Evolutionary conservation across 495 filamentous ascomycete genomes (phyloP).

Genomic region (Lophiotrema nucula): DNA sequence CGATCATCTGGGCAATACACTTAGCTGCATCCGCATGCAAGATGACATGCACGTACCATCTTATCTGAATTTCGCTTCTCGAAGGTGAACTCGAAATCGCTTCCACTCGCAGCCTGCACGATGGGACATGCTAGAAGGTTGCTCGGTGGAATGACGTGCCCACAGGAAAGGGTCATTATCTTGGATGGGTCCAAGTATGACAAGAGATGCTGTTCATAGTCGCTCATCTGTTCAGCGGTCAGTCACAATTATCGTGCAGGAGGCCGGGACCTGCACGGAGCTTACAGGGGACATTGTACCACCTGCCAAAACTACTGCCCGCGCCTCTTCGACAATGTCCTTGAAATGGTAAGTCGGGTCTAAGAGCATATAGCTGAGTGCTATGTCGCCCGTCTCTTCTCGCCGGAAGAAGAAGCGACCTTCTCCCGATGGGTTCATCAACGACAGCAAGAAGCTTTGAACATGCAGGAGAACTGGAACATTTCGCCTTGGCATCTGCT

Average conservation of each 20-base stretch:
- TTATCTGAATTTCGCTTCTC: slow-evolving; percentile 62
- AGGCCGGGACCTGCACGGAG: not conserved
- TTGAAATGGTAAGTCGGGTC: slow-evolving; percentile 91
- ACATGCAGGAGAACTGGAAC: slow-evolving; percentile 80
- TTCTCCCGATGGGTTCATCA: slow-evolving; percentile 87
- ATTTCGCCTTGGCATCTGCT: slow-evolving; percentile 37
- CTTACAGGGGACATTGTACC: slow-evolving; percentile 91
- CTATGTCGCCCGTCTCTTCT: slow-evolving; percentile 50
- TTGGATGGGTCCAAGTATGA: slow-evolving; percentile 64
- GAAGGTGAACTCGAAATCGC: slow-evolving; percentile 83
- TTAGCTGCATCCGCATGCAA: not conserved
- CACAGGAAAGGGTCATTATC: slow-evolving; percentile 82
- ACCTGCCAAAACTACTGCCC: slow-evolving; percentile 87
- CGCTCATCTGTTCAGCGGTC: slow-evolving; percentile 61
- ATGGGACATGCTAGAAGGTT: slow-evolving; percentile 77
- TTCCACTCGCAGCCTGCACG: slow-evolving; percentile 51
- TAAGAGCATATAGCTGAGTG: slow-evolving; percentile 84
- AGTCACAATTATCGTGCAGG: no score
- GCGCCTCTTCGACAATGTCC: slow-evolving; percentile 79
- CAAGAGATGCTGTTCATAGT: slow-evolving; percentile 83
- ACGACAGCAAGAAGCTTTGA: slow-evolving; percentile 73
- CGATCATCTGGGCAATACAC: slow-evolving; percentile 55
- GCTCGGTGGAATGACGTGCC: slow-evolving; percentile 83
- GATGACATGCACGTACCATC: slow-evolving; percentile 44
- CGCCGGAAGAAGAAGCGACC: slow-evolving; percentile 81